Evolutionary conservation across 495 filamentous ascomycete genomes (phyloP), one percentile per base, ranked within the genome.

Genomic region (Aspergillus cristatus): DNA sequence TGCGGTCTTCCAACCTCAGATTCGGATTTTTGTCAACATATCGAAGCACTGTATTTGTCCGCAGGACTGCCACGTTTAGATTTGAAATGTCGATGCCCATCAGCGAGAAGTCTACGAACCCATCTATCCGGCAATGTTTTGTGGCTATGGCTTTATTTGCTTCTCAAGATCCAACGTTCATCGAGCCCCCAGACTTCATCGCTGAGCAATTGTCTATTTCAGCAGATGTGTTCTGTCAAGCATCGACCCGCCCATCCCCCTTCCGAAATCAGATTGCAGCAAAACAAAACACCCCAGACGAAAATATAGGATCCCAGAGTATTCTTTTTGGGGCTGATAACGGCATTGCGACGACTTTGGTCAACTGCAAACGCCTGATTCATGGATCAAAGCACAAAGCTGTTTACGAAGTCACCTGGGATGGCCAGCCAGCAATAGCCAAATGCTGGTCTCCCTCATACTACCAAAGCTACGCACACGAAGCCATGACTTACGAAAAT

Each of bases 1-100:
- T 37, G 35, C 4, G 20, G 1, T 5, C 3, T 7, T 22, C 28
- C 14, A 12, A 14, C 2, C 35, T 28, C 1, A 37, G 25, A 28
- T 28, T 28, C 24, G 35, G 11, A 13, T 28, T 29, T n/a, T 5
- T 37, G 4, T 28, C 35, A 6, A 37, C 35, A 6, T 37, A 37
- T 15, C 12, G 8, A 5, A 37, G 20, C 2, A 37, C 35, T 2
- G 35, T 37, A 2, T 37, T 37, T 14, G 14, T 37, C 7, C 28
- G 25, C 8, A 14, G 35, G 3, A 16, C 24, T 2, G 24, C 12
- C 3, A 14, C 28, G 7, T 37, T 15, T 12, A 12, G 35, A 3
- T 37, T 28, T n/a, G 7, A 28, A 14, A 11, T 37, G 5, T 37
- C 35, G 6, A 2, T 14, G 4, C 35, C 35, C 6, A 29, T 37